Evolutionary conservation across 2,329 filamentous ascomycete genomes (phyloP).

Genomic region (Helotiales sp.): DNA sequence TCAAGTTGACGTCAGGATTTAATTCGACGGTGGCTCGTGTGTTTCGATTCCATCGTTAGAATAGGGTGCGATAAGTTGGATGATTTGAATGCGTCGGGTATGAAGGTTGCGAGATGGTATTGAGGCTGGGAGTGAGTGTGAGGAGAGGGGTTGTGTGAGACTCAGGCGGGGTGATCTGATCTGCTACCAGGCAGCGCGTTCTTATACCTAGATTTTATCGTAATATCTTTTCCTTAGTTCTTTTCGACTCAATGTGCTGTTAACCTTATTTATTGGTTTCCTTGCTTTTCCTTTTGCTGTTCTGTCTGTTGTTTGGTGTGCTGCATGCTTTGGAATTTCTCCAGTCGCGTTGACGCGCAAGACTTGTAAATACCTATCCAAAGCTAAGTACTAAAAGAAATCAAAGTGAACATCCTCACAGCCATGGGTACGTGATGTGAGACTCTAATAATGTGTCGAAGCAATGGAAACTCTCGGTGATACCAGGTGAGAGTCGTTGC

Average conservation of each 20-base stretch:
- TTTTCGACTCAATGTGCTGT: too few species aligned
- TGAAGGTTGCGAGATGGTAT: background rate
- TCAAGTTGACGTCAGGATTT: background rate
- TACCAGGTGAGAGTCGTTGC: background rate
- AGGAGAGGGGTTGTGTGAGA: background rate
- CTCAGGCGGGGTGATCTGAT: background rate
- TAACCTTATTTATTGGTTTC: background rate
- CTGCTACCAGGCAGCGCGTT: background rate
- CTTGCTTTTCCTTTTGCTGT: background rate
- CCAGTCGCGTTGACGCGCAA: background rate
- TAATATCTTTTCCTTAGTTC: background rate
- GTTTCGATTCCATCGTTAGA: background rate
- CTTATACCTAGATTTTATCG: background rate
- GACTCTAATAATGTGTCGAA: background rate
- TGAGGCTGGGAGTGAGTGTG: background rate
- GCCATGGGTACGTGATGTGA: too few species aligned
- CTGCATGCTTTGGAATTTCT: background rate
- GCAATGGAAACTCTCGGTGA: background rate
- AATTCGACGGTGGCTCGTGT: background rate
- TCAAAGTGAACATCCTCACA: background rate
- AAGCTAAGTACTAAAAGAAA: too few species aligned
- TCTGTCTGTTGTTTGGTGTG: background rate
- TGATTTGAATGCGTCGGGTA: background rate
- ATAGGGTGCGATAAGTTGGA: too few species aligned
- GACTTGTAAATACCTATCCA: background rate